Base-by-base conservation (phyloP, 116 monocot species). In the Trichopus zeylanicus region DNA sequence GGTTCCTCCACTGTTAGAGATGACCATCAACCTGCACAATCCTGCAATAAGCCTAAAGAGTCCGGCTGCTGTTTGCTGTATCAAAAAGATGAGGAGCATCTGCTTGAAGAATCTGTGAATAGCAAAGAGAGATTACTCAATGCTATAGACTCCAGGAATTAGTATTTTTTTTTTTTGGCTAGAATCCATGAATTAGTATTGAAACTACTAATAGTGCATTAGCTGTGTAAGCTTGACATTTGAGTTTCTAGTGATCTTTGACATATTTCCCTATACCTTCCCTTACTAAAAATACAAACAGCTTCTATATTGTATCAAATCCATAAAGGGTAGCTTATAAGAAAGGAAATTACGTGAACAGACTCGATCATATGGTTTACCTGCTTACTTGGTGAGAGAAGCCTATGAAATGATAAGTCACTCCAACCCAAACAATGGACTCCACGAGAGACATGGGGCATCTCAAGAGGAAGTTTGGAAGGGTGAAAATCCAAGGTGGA, bases 41-140 rank as follows among this genome's bases (percentile, higher is more conserved):
- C 77, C 82, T 28, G 76, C 73, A 19, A 75, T 31, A 7, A 72
- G 8, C 51, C 80, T 75, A 56, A 86, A 91, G 23, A 86, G 47
- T 26, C 86, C 86, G 39, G 77, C 79, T 19, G 79, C 79, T 64
- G 69, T 82, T 62, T 85, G 91, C 37, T 74, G 76, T 29, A 77
- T 51, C 58, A 77, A 28, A 55, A 82, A 68, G 31, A 81, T 16
- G 21, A 83, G 23, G 6, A 92, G 62, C 21, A 92, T 16, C 62
- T 81, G 75, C 64, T 81, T 80, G 53, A 92, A 83, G 60, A 92
- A 82, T 67, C 88, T 83, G 60, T 26, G 48, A 10, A 48, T 33
- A 28, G n/a, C n/a, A 53, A 56, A 12, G 3, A 42, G 18, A 42
- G 39, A 42, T 13, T 12, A 15, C 39, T 42, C 18, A 42, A 18